Conservation (phyloP, 2,329 filamentous ascomycete genomes). For the Knufia petricola region DNA sequence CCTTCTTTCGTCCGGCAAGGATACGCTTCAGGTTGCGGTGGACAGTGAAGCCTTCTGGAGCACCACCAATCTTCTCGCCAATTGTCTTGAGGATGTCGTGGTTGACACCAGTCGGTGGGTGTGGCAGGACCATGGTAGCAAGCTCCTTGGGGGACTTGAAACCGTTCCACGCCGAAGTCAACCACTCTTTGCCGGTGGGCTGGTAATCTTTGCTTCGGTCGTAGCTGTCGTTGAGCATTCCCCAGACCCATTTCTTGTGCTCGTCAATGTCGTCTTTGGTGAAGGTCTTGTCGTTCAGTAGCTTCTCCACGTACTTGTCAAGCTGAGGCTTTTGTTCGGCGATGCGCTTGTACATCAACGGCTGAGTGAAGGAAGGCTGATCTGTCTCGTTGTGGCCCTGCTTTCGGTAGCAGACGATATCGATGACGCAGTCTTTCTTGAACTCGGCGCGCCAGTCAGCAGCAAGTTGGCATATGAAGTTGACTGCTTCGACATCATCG, state of each 20-base stretch:
- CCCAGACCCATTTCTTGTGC: slow-evolving; percentile 99
- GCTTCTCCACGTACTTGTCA: slow-evolving; percentile 83
- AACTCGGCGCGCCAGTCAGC: slow-evolving; percentile 98
- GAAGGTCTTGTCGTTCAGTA: slow-evolving; percentile 86
- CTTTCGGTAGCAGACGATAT: slow-evolving; percentile 98
- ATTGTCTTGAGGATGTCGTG: slow-evolving; percentile 67
- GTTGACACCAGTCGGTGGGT: slow-evolving; percentile 76
- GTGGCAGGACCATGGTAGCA: slow-evolving; percentile 84
- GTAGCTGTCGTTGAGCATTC: slow-evolving; percentile 97
- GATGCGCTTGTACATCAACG: slow-evolving; percentile 98
- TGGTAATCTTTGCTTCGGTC: slow-evolving; percentile 95
- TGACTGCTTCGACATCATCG: slow-evolving; percentile 95
- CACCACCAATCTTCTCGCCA: slow-evolving; percentile 64
- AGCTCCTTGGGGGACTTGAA: slow-evolving; percentile 99
- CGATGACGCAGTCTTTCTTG: slow-evolving; percentile 95
- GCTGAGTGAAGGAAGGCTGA: slow-evolving; percentile 98
- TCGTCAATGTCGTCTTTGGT: slow-evolving; percentile 96
- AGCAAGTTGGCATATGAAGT: slow-evolving; percentile 94
- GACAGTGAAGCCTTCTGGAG: slow-evolving; percentile 75
- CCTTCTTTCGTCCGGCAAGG: slow-evolving; percentile 78
- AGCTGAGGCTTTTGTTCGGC: slow-evolving; percentile 73
- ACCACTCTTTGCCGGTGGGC: slow-evolving; percentile 93
- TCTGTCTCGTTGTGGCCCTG: slow-evolving; percentile 99
- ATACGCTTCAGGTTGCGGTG: slow-evolving; percentile 98
- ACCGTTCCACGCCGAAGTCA: slow-evolving; percentile 96